A percentile compares a stretch with the other conserved stretches of the same genome.
Conservation (phyloP, 352 stramenopile species). For the Blastocystis sp. region DNA sequence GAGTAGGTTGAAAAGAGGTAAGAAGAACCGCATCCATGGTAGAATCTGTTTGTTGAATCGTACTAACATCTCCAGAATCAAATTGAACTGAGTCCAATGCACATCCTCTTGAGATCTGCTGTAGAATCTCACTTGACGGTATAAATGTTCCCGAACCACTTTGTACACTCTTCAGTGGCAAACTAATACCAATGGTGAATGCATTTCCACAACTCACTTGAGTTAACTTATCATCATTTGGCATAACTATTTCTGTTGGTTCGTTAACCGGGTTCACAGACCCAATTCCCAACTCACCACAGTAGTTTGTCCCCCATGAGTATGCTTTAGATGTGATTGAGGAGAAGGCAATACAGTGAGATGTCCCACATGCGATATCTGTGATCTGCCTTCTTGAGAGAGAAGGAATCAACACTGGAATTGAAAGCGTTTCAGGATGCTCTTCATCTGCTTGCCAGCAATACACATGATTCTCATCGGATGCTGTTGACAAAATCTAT, state of each 20-base stretch:
- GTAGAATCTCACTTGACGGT: no score
- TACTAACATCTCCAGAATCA: background rate
- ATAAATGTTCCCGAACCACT: no score
- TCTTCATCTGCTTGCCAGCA: background rate
- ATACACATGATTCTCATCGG: background rate
- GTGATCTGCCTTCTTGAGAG: constrained; percentile 1
- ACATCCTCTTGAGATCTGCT: background rate
- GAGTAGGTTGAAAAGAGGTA: no score
- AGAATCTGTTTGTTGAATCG: background rate
- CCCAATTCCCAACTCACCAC: constrained; percentile 3
- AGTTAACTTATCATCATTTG: background rate
- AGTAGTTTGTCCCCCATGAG: constrained; percentile 63
- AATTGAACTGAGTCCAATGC: background rate
- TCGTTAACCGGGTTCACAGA: background rate
- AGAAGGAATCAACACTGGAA: constrained; percentile 48
- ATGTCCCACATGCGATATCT: constrained; percentile 63
- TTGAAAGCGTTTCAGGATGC: background rate
- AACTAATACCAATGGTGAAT: background rate
- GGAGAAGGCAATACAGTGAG: constrained; percentile 64
- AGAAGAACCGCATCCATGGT: background rate
- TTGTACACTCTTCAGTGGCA: background rate
- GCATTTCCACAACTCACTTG: constrained; percentile 8
- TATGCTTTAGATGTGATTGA: constrained; percentile 62
- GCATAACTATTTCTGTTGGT: background rate
- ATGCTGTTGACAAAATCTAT: background rate